These are phyloP conservation scores for Citrus reticulata DNA, from an alignment of 345 rosid species.

Conservation along the genomic window DNA sequence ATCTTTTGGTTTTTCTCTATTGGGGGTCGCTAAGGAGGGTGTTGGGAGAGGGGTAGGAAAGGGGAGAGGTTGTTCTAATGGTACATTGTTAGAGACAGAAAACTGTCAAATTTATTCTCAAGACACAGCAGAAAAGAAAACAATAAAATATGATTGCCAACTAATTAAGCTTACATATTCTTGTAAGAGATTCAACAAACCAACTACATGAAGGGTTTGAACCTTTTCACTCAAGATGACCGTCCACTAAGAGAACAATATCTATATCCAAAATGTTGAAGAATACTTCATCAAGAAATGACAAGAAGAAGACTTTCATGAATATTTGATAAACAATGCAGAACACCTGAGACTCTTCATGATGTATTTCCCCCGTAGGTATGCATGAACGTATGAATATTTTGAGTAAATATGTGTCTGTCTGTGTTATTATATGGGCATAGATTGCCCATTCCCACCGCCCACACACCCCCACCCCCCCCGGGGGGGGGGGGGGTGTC, in stretches of 20 bases:
- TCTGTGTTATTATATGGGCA: neutral
- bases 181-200: neutral
- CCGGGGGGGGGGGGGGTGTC: rapidly evolving
- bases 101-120: neutral
- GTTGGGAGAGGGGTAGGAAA: no score
- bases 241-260: neutral
- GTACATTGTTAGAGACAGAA: neutral
- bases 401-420: neutral
- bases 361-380: no score
- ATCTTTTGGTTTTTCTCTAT: no score
- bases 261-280: neutral
- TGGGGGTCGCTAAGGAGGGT: no score
- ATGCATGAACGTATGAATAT: neutral
- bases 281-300: neutral
- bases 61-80: neutral
- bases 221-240: neutral
- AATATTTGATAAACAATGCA: neutral
- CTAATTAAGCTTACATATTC: neutral
- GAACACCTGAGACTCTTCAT: neutral
- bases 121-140: neutral
- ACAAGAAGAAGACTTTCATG: no score
- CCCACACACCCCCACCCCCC: no score
- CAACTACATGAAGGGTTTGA: no score
- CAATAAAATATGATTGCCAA: neutral
- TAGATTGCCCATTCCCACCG: no score